Conservation (phyloP, 2,329 filamentous ascomycete genomes). For the Orbilia blumenaviensis region DNA sequence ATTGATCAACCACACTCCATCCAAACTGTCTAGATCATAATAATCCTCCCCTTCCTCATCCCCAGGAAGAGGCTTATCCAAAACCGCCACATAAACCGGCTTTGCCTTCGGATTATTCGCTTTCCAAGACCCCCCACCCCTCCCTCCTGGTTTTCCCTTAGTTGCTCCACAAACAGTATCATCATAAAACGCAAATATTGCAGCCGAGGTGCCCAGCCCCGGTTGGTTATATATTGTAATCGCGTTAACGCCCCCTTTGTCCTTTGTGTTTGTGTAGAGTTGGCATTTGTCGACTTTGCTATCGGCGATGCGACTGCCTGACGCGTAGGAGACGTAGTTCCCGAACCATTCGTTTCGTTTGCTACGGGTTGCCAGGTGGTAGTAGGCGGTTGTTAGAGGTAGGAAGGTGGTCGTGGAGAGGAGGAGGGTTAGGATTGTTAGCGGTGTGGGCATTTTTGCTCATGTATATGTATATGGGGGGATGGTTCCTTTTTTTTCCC, state of each 20-base stretch:
- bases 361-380: conserved; percentile 12
- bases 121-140: not conserved
- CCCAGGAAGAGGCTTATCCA: not conserved
- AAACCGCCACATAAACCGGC: conserved; percentile 9
- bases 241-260: not conserved
- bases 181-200: conserved; percentile 14
- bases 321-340: not conserved
- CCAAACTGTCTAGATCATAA: not conserved
- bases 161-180: not conserved
- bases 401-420: not conserved
- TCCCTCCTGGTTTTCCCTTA: not conserved
- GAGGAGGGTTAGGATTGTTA: not conserved
- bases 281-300: not conserved
- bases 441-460: not conserved
- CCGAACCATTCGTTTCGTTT: conserved; percentile 21
- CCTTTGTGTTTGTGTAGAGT: not conserved
- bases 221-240: conserved; percentile 28
- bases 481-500: not conserved
- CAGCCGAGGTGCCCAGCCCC: not conserved
- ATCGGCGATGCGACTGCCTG: not conserved
- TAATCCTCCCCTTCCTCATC: not conserved
- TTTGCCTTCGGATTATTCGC: not conserved
- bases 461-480: not conserved
- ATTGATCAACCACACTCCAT: conserved; percentile 29
- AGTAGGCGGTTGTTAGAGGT: conserved; percentile 13